Evolutionary conservation across 2,329 filamentous ascomycete genomes (phyloP).

Genomic region (Exophiala spinifera): DNA sequence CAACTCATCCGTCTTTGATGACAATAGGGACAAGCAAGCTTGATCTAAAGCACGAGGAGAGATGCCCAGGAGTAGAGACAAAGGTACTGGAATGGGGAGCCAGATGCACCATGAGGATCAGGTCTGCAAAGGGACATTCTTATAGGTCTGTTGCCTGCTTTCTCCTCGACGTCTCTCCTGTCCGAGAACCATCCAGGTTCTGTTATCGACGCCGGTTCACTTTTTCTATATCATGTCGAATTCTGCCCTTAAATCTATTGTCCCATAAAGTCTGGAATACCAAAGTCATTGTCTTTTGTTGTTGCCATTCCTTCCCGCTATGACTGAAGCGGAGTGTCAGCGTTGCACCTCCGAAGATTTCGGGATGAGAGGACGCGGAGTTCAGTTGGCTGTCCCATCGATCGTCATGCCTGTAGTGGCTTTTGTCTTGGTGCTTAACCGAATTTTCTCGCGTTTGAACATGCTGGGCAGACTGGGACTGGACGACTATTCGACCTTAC

Average conservation of each 20-base stretch:
- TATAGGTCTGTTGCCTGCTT: too few relatives aligned
- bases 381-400: conserved; percentile 28
- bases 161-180: too few relatives aligned
- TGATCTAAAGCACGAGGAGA: too few relatives aligned
- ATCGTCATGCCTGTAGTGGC: conserved; percentile 29
- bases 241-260: too few relatives aligned
- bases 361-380: conserved; percentile 25
- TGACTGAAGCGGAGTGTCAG: conserved; percentile 2
- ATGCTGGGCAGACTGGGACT: conserved; percentile 27
- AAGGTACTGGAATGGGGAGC: too few relatives aligned
- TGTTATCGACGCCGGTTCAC: too few relatives aligned
- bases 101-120: too few relatives aligned
- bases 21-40: background rate
- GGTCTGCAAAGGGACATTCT: too few relatives aligned
- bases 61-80: too few relatives aligned
- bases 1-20: background rate
- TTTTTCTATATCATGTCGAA: too few relatives aligned
- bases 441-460: conserved; percentile 29
- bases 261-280: too few relatives aligned
- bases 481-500: conserved; percentile 33
- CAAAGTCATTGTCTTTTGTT: background rate
- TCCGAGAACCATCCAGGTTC: too few relatives aligned
- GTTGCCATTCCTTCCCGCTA: background rate
- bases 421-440: conserved; percentile 29
- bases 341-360: conserved; percentile 4